Evolutionary conservation across 2,329 filamentous ascomycete genomes (phyloP), one percentile per base, ranked within the genome.

Genomic region (Nemania bipapillata): DNA sequence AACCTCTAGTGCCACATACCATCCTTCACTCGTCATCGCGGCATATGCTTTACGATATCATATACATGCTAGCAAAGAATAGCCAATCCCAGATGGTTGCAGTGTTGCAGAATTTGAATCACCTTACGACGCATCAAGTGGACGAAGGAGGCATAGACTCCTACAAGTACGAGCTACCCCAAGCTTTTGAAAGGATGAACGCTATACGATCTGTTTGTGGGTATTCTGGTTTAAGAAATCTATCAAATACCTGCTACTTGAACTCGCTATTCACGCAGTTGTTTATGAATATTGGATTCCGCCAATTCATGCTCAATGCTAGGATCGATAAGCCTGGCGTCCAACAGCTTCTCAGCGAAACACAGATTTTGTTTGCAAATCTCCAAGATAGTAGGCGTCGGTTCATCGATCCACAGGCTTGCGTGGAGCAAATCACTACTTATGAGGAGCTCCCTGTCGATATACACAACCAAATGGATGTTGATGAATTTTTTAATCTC

Each of bases 211-310:
- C 92, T 1, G 81, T 87, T 1, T 92, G 92, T 70, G 94, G 93
- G 22, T 97, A 97, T 77, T 89, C 92, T n/a, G 96, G 96, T 1
- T 81, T 99, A n/a, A 87, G 87, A 65, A 99, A 99, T 75, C 86
- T 97, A 17, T 96, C 93, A 9, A 97, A 97, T 77, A 98, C 96
- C 0, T 99, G 96, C 80, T 99, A 99, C 78, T 87, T 98, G 77
- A 99, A 99, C 78, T 98, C 96, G 0, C 84, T 99, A 0, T 86
- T 98, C 69, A 95, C 94, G 0, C 96, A 99, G 77, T 87, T 99
- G 0, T 99, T 95, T 83, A 98, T 97, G 93, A 98, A 99, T 77
- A 82, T 92, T 17, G 86, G 89, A 6, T 98, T 99, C 76, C 90
- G 96, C 20, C 86, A 88, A 17, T 97, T 98, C 79, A 92, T 99